These are phyloP conservation scores for Paspalum notatum DNA, from an alignment of 176 grass and related monocot species.

Conservation along the genomic window DNA sequence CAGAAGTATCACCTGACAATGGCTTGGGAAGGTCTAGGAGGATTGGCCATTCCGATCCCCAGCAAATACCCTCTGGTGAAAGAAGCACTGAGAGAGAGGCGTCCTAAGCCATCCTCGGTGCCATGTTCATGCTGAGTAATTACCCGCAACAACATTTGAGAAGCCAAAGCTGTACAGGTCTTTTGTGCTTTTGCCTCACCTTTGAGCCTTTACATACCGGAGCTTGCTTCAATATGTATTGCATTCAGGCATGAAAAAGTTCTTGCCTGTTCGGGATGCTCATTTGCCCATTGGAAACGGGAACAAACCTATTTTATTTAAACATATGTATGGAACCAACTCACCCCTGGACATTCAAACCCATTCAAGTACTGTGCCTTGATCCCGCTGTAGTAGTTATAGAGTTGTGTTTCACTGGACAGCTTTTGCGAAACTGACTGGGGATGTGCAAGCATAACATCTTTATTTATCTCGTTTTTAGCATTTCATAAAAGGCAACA, in stretches of 20 bases:
- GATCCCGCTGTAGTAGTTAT: conserved; percentile 38
- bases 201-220: conserved; percentile 48
- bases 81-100: conserved; percentile 66
- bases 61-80: conserved; percentile 61
- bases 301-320: conserved; percentile 43
- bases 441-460: conserved; percentile 33
- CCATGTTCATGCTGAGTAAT: conserved; percentile 41
- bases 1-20: conserved; percentile 44
- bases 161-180: conserved; percentile 53
- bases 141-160: conserved; percentile 48
- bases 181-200: conserved; percentile 43
- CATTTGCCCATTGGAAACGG: conserved; percentile 55
- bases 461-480: conserved; percentile 14
- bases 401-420: conserved; percentile 43
- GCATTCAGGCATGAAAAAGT: conserved; percentile 56
- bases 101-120: conserved; percentile 56
- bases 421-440: conserved; percentile 38
- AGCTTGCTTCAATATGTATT: conserved; percentile 55
- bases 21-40: conserved; percentile 44
- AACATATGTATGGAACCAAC: conserved; percentile 41
- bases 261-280: conserved; percentile 50
- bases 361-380: conserved; percentile 29
- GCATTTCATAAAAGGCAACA: conserved; percentile 39
- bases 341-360: conserved; percentile 38
- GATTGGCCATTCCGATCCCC: conserved; percentile 50